Evolutionary conservation across 2,329 filamentous ascomycete species (phyloP).

Genomic region (Colletotrichum scovillei): DNA sequence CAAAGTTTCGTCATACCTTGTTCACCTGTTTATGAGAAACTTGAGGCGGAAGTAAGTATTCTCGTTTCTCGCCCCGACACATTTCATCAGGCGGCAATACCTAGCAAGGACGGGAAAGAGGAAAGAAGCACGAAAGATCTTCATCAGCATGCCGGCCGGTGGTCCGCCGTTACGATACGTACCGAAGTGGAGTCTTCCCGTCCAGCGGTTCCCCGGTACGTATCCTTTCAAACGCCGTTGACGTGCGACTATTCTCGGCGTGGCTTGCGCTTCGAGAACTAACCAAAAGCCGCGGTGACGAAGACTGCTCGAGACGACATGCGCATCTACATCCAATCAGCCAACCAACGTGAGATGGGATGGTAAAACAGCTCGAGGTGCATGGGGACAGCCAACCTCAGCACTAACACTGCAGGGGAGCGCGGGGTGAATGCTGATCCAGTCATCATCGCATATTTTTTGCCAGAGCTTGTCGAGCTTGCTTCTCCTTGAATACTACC

Average conservation of each 20-base stretch:
- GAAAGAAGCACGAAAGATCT: not conserved
- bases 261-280: conserved; percentile 33
- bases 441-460: too few relatives aligned
- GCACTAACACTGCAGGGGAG: conserved; percentile 19
- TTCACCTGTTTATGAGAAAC: not conserved
- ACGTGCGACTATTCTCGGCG: conserved; percentile 25
- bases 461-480: conserved; percentile 1
- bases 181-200: not conserved
- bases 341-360: not conserved
- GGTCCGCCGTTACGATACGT: not conserved
- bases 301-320: not conserved
- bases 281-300: conserved; percentile 7
- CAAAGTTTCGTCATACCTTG: not conserved
- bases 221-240: not conserved
- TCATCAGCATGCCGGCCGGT: not conserved
- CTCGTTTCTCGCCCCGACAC: not conserved
- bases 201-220: not conserved
- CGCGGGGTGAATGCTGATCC: not conserved
- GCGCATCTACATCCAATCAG: not conserved
- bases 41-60: not conserved
- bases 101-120: not conserved
- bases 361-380: not conserved
- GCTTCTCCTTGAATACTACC: not conserved
- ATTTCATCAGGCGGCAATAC: not conserved
- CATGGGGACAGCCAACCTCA: not conserved